Percentiles rank a stretch among this genome's conserved stretches.
Conservation (phyloP, 2,329 filamentous ascomycete genomes). For the Lachnum nothofagi region DNA sequence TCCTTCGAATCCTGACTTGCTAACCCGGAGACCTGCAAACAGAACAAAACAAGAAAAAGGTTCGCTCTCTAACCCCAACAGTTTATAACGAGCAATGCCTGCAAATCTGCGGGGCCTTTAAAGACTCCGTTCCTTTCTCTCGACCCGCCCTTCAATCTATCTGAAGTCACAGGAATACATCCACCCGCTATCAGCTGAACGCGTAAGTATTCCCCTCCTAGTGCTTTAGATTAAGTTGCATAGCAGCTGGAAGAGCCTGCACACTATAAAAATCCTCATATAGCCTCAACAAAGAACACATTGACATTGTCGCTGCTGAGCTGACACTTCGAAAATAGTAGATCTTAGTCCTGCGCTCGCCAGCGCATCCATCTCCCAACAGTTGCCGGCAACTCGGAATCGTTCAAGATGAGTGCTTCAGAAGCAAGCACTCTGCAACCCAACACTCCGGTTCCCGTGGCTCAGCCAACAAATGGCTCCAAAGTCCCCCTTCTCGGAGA, state of each 20-base stretch:
- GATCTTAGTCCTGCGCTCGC: background rate
- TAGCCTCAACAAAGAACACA: constrained; percentile 14
- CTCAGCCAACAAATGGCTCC: constrained; percentile 20
- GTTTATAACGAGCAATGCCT: constrained; percentile 11
- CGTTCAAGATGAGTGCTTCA: constrained; percentile 30
- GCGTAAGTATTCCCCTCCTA: constrained; percentile 17
- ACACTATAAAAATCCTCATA: constrained; percentile 14
- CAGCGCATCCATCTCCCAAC: background rate
- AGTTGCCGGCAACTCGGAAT: background rate
- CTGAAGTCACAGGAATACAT: background rate
- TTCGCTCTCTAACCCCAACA: constrained; percentile 4
- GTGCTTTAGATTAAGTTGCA: constrained; percentile 23
- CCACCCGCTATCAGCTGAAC: constrained; percentile 21
- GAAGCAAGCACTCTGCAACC: constrained; percentile 27
- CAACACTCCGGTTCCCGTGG: constrained; percentile 25
- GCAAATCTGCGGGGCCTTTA: constrained; percentile 7
- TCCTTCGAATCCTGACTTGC: constrained; percentile 11
- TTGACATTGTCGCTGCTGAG: background rate
- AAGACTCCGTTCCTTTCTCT: background rate
- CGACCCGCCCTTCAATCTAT: background rate
- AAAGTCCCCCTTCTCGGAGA: constrained; percentile 33
- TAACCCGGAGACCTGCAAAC: background rate
- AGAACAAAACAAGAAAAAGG: too few species aligned
- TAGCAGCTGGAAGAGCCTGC: constrained; percentile 8
- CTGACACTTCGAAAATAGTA: background rate